Evolutionary conservation across 2,329 filamentous ascomycete species (phyloP).

Genomic region (Claviceps pazoutovae): DNA sequence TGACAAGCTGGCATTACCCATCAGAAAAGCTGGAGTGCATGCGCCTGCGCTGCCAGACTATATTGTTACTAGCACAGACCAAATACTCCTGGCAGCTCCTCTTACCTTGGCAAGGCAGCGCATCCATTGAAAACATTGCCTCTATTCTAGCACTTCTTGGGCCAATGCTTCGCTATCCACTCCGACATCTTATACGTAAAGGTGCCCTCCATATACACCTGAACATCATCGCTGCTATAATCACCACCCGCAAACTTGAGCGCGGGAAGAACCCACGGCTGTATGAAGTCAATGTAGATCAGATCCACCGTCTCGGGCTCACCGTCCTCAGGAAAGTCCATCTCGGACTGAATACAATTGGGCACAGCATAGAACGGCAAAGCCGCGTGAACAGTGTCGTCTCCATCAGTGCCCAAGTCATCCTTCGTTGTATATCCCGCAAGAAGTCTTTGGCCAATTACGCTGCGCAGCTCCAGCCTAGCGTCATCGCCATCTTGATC

Average conservation of each 20-base stretch:
- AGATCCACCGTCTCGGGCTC: constrained; percentile 67
- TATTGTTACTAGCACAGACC: too few species aligned
- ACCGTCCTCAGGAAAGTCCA: constrained; percentile 42
- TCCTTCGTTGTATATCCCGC: constrained; percentile 80
- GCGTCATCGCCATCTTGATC: constrained; percentile 11
- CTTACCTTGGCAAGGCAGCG: too few species aligned
- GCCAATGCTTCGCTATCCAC: constrained; percentile 49
- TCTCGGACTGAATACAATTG: constrained; percentile 64
- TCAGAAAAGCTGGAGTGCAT: too few species aligned
- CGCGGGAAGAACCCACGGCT: constrained; percentile 66
- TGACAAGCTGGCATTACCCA: too few species aligned
- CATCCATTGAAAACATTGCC: too few species aligned
- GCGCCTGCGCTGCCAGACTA: too few species aligned
- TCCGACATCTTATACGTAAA: constrained; percentile 40
- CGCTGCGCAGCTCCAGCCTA: constrained; percentile 19
- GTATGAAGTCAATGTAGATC: constrained; percentile 83
- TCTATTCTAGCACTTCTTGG: constrained; percentile 25
- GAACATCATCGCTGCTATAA: constrained; percentile 33
- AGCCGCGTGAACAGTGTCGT: constrained; percentile 71
- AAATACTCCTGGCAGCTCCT: too few species aligned
- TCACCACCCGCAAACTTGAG: constrained; percentile 46
- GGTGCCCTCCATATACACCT: constrained; percentile 37
- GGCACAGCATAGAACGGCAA: constrained; percentile 67
- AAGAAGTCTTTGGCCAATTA: constrained; percentile 24
- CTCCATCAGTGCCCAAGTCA: constrained; percentile 69